Conservation (phyloP, 2,329 filamentous ascomycete genomes). For the Tolypocladium endophyticum region DNA sequence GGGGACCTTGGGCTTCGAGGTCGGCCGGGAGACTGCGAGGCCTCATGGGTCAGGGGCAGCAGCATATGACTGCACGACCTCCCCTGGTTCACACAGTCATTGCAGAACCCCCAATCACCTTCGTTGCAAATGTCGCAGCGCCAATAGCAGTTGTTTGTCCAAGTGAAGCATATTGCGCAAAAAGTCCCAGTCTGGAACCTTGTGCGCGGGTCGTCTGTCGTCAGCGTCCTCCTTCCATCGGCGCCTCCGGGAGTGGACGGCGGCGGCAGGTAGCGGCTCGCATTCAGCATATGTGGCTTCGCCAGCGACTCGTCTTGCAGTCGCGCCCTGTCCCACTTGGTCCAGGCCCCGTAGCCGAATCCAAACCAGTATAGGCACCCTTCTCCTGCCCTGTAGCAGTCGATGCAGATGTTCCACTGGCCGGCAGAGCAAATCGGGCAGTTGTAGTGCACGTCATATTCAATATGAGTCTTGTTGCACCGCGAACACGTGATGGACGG, state of each 20-base stretch:
- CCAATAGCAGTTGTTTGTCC: slow-evolving; percentile 82
- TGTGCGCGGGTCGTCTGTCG: slow-evolving; percentile 54
- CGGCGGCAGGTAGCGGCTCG: slow-evolving; percentile 45
- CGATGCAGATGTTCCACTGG: slow-evolving; percentile 67
- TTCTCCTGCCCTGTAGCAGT: slow-evolving; percentile 65
- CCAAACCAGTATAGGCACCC: slow-evolving; percentile 86
- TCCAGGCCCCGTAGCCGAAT: slow-evolving; percentile 64
- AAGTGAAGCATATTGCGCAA: slow-evolving; percentile 63
- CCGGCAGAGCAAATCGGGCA: slow-evolving; percentile 62
- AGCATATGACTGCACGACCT: slow-evolving; percentile 73
- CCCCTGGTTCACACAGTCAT: slow-evolving; percentile 74
- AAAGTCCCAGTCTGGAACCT: slow-evolving; percentile 73
- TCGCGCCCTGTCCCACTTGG: slow-evolving; percentile 49
- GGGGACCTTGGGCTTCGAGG: slow-evolving; percentile 30
- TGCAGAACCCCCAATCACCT: slow-evolving; percentile 92
- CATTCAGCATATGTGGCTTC: slow-evolving; percentile 46
- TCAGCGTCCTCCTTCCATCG: slow-evolving; percentile 47
- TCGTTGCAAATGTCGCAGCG: slow-evolving; percentile 79
- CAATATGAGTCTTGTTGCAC: slow-evolving; percentile 62
- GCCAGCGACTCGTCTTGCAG: slow-evolving; percentile 28
- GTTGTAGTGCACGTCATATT: slow-evolving; percentile 80
- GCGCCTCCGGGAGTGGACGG: slow-evolving; percentile 37
- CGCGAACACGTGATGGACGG: slow-evolving; percentile 64
- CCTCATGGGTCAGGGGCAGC: slow-evolving; percentile 60
- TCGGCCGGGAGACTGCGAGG: slow-evolving; percentile 21